These are phyloP conservation scores for Holtermannia corniformis DNA, from an alignment of 768 basidiomycete species.

Conservation along the genomic window DNA sequence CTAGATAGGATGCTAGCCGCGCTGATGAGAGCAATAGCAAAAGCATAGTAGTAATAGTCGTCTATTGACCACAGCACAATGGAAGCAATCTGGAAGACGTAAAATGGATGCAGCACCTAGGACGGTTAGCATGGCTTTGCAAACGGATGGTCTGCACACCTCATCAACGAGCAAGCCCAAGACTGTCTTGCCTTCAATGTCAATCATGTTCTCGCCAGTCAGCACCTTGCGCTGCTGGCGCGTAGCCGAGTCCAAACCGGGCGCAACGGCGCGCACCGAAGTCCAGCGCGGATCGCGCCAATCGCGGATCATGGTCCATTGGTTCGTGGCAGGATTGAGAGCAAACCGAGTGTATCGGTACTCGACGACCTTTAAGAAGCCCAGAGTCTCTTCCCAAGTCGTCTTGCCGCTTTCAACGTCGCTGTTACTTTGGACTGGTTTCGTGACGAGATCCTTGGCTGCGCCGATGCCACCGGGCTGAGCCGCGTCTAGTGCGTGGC, in stretches of 20 bases:
- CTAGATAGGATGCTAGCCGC: constrained; percentile 73
- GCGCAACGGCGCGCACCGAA: constrained; percentile 53
- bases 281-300: constrained; percentile 81
- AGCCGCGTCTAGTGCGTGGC: constrained; percentile 18
- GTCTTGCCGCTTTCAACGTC: constrained; percentile 40
- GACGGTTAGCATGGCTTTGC: neutral
- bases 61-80: constrained; percentile 90
- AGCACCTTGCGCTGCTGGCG: constrained; percentile 60
- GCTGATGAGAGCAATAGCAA: constrained; percentile 89
- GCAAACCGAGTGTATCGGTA: constrained; percentile 89
- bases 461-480: constrained; percentile 29
- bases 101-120: constrained; percentile 91
- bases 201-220: constrained; percentile 78
- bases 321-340: constrained; percentile 69
- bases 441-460: constrained; percentile 37
- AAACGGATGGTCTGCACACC: constrained; percentile 44
- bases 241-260: constrained; percentile 52
- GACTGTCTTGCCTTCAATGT: constrained; percentile 79
- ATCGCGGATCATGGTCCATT: constrained; percentile 74
- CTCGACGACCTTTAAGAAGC: constrained; percentile 60
- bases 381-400: constrained; percentile 42
- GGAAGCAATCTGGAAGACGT: constrained; percentile 95
- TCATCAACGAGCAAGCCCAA: constrained; percentile 75
- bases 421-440: neutral
- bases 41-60: constrained; percentile 94